A percentile compares a stretch with the other conserved stretches of the same genome.
phyloP scores from a whole-genome alignment of 305 asterid species.

The Fraxinus paxiana region DNA sequence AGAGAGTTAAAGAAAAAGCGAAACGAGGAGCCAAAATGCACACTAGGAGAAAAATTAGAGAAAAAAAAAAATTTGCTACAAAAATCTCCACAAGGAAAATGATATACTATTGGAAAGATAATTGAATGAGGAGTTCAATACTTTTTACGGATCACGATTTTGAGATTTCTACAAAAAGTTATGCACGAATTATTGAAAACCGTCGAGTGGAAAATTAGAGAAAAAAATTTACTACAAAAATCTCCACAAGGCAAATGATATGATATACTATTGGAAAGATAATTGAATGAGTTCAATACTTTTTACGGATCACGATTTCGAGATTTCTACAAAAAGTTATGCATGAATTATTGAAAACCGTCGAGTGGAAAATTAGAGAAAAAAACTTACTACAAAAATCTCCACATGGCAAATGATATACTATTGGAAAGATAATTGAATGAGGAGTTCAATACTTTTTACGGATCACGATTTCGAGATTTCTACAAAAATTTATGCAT shows the following conservation, averaged over 20 bases:
- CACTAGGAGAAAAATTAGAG: neutral
- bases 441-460: too few species aligned
- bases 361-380: neutral
- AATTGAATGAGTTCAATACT: too few species aligned
- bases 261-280: neutral
- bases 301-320: too few species aligned
- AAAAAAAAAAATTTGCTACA: neutral
- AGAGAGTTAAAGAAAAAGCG: neutral
- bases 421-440: neutral
- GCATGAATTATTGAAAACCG: too few species aligned
- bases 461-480: too few species aligned
- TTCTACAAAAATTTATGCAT: too few species aligned
- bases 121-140: too few species aligned
- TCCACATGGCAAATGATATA: neutral
- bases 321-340: too few species aligned
- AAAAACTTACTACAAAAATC: neutral
- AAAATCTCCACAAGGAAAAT: neutral
- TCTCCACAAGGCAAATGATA: neutral
- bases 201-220: neutral
- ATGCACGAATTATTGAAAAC: too few species aligned
- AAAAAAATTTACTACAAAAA: neutral
- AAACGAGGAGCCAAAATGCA: neutral
- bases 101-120: neutral
- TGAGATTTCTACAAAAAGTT: too few species aligned
- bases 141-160: too few species aligned